A percentile compares a stretch with the other conserved stretches of the same genome.
These are phyloP conservation scores for Parietaria judaica DNA, from an alignment of 306 rosid species.

Conservation along the genomic window DNA sequence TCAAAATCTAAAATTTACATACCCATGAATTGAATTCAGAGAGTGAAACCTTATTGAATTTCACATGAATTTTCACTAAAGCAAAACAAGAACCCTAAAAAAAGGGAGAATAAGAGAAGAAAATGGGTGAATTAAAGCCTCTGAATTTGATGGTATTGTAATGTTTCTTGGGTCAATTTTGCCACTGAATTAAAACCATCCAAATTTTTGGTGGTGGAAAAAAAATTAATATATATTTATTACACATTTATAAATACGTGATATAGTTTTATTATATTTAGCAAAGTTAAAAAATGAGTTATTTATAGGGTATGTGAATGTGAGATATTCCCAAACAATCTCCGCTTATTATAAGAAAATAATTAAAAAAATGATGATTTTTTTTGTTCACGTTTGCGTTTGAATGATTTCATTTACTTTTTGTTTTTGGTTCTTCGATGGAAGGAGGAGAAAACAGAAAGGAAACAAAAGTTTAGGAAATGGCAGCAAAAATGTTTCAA, in stretches of 20 bases:
- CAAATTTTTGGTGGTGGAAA: conserved; percentile 35
- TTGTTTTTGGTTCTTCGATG: no score
- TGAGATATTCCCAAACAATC: no score
- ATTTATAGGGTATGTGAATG: conserved; percentile 1
- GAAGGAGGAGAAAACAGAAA: no score
- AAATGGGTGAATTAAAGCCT: conserved; percentile 14
- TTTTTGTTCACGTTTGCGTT: no score
- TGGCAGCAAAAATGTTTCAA: no score
- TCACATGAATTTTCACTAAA: not conserved
- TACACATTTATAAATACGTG: not conserved
- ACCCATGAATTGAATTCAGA: conserved; percentile 20
- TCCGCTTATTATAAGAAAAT: no score
- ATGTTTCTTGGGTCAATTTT: conserved; percentile 20
- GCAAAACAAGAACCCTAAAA: not conserved
- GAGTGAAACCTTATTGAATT: conserved; percentile 2
- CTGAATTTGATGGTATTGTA: conserved; percentile 33
- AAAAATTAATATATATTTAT: not conserved
- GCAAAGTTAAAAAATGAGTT: no score
- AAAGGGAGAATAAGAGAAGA: conserved; percentile 13
- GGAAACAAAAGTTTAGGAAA: no score
- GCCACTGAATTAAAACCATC: conserved; percentile 35
- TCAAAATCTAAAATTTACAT: conserved; percentile 4
- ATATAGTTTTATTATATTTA: no score
- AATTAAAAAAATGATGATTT: no score
- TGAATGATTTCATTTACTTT: no score